Conservation (phyloP, 805 yeast species). For the Candida ortonii region DNA sequence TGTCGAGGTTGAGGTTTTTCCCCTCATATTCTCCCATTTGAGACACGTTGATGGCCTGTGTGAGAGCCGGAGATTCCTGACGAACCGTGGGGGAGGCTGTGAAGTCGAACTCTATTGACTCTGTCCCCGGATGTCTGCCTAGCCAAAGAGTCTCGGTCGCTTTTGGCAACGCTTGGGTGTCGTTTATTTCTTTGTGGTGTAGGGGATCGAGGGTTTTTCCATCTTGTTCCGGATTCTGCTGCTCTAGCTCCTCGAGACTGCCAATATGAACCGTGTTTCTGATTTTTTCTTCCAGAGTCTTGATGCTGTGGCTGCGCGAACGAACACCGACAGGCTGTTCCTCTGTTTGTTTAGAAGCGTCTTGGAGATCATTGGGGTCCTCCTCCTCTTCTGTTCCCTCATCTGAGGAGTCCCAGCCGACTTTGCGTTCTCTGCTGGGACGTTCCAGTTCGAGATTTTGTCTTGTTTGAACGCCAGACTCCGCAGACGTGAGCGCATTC, state of each 20-base stretch:
- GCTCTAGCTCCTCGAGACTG: conserved; percentile 1
- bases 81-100: conserved; percentile 1
- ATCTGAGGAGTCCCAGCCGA: conserved; percentile 13
- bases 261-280: conserved; percentile 3
- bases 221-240: neutral
- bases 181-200: neutral
- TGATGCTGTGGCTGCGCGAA: conserved; percentile 2
- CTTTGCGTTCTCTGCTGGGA: conserved; percentile 1
- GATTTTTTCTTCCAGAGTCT: conserved; percentile 8
- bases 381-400: conserved; percentile 10
- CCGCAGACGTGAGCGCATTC: conserved; percentile 24
- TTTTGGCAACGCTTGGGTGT: neutral
- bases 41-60: conserved; percentile 4
- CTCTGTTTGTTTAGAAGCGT: too few relatives aligned
- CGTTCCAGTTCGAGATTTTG: conserved; percentile 3
- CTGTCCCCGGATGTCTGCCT: too few relatives aligned
- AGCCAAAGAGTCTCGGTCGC: too few relatives aligned
- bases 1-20: conserved; percentile 8
- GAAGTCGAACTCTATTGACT: too few relatives aligned
- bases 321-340: neutral
- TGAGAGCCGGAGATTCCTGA: neutral
- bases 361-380: too few relatives aligned
- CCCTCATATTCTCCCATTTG: conserved; percentile 22
- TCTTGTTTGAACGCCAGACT: conserved; percentile 6
- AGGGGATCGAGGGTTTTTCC: conserved; percentile 14